These are phyloP conservation scores for Ustilago esculenta DNA, from an alignment of 1,284 basidiomycete genomes.

Conservation along the genomic window DNA sequence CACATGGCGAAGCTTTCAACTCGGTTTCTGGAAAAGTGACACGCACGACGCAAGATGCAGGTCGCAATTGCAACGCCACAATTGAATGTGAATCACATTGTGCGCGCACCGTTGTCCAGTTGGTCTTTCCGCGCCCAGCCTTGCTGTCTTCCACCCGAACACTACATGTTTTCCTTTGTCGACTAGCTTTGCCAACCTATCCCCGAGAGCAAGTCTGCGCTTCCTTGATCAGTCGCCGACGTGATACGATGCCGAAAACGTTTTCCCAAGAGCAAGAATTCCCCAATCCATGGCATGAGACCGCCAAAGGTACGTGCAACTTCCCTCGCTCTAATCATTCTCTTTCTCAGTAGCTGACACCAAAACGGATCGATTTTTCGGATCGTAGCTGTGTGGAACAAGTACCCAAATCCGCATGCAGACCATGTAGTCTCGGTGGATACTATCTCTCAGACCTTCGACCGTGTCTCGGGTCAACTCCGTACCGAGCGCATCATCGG, in stretches of 20 bases:
- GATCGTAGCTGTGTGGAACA: conserved; percentile 80
- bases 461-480: conserved; percentile 83
- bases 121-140: too few relatives aligned
- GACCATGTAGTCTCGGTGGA: conserved; percentile 91
- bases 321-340: not conserved
- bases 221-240: not conserved
- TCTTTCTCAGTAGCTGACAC: not conserved
- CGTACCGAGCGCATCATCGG: conserved; percentile 85
- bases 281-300: conserved; percentile 34
- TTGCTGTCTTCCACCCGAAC: too few relatives aligned
- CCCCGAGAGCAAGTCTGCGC: not conserved
- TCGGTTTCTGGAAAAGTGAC: too few relatives aligned
- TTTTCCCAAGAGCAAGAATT: conserved; percentile 33
- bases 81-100: too few relatives aligned
- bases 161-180: too few relatives aligned
- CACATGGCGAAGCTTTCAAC: too few relatives aligned
- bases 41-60: too few relatives aligned
- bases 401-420: conserved; percentile 93
- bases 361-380: not conserved
- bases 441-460: conserved; percentile 82
- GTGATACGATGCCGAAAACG: conserved; percentile 29
- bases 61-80: too few relatives aligned
- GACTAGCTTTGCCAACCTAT: too few relatives aligned
- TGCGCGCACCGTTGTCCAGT: too few relatives aligned
- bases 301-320: conserved; percentile 29